Evolutionary conservation across 2,329 filamentous ascomycete genomes (phyloP), one percentile per base, ranked within the genome.

Genomic region (Aspergillus sp.): DNA sequence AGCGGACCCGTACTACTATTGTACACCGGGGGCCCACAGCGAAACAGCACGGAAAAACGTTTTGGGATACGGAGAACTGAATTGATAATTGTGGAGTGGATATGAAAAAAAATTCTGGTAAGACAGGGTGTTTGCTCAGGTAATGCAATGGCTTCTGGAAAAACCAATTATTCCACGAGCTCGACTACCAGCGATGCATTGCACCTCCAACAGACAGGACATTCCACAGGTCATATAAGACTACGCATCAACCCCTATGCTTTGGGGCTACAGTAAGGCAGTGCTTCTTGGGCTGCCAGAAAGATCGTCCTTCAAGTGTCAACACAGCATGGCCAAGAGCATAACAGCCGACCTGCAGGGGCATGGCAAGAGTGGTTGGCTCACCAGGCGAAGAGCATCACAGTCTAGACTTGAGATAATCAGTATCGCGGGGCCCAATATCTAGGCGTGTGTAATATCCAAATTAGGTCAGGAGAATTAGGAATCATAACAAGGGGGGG

Each of bases 401-500:
- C 57, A 54, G 39, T 38, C 54, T 51, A 51, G 50, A 62, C 54
- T 36, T 51, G 10, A 36, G 32, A 36, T 36, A 36, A 36, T 58
- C 41, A 47, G 53, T 54, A 54, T 58, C 21, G 57, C 60, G 47
- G 52, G 50, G 48, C 52, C 39, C 56, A 53, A 54, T 44, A 44
- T 44, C 19, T 21, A 38, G 19, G n/a, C 10, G 27, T 56, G 13
- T 36, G 32, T 13, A 36, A 36, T 36, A n/a, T 23, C 57, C 62
- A 57, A 57, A 21, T 36, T 13, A 54, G 53, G 60, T 21, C 58
- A 47, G 60, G 27, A 58, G 39, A 19, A 41, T 55, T 60, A 58
- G 60, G 62, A 50, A 23, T 41, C 59, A 60, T 51, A 61, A 63
- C 61, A 64, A 13, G 64, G 65, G 65, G 51, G 44, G 27, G 44